A percentile compares a stretch with the other conserved stretches of the same genome.
Conservation (phyloP, 768 basidiomycete species). For the Leccinum variicolor region DNA sequence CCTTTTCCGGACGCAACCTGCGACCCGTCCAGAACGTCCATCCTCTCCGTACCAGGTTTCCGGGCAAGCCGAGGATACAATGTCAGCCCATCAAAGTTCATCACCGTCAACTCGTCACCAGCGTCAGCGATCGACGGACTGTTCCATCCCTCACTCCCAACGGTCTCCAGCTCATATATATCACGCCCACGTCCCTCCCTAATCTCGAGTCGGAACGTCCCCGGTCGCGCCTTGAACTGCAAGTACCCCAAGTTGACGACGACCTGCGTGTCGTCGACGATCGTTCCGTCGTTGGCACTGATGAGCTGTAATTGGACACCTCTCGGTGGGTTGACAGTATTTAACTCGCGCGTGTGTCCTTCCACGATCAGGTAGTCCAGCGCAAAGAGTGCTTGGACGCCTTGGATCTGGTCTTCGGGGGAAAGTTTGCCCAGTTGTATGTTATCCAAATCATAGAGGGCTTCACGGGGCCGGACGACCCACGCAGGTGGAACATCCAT, state of each 20-base stretch:
- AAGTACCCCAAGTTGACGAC: slow-evolving; percentile 95
- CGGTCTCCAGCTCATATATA: slow-evolving; percentile 79
- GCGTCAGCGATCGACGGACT: slow-evolving; percentile 65
- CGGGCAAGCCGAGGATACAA: slow-evolving; percentile 78
- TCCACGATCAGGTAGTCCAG: slow-evolving; percentile 92
- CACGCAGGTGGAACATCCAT: slow-evolving; percentile 91
- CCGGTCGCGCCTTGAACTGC: slow-evolving; percentile 92
- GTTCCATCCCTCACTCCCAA: slow-evolving; percentile 87
- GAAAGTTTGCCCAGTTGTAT: slow-evolving; percentile 75
- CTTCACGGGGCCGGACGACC: slow-evolving; percentile 88
- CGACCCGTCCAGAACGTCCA: slow-evolving; percentile 69
- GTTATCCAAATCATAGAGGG: slow-evolving; percentile 93
- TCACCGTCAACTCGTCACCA: slow-evolving; percentile 76
- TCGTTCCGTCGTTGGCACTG: slow-evolving; percentile 35
- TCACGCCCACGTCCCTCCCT: slow-evolving; percentile 77
- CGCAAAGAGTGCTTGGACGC: slow-evolving; percentile 76
- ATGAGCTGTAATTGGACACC: slow-evolving; percentile 88
- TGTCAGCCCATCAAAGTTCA: slow-evolving; percentile 88
- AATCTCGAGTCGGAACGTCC: slow-evolving; percentile 80
- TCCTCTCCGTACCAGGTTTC: slow-evolving; percentile 70
- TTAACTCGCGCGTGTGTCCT: slow-evolving; percentile 83
- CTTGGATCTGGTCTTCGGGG: slow-evolving; percentile 44
- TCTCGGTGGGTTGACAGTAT: slow-evolving; percentile 68
- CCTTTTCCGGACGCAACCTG: slow-evolving; percentile 29
- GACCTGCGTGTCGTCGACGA: slow-evolving; percentile 83